A percentile compares a stretch with the other conserved stretches of the same genome.
These are phyloP conservation scores for Phlebiopsis gigantea DNA, from an alignment of 768 basidiomycete species.

Conservation along the genomic window DNA sequence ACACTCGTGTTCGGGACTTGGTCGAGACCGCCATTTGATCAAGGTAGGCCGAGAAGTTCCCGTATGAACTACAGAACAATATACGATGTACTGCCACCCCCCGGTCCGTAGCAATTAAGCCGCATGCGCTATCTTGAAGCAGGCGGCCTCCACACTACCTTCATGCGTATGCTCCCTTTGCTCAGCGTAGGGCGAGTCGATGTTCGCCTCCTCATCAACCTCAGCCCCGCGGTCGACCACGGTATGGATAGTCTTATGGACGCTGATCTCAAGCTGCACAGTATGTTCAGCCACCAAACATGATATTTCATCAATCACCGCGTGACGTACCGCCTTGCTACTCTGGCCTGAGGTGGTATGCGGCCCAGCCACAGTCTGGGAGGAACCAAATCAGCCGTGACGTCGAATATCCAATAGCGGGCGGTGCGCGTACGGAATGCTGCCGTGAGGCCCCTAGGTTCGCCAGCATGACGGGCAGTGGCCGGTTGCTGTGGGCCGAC, in stretches of 20 bases:
- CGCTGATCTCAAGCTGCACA: slow-evolving; percentile 8
- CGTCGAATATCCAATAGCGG: background rate
- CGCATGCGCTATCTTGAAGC: too few relatives aligned
- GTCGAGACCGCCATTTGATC: too few relatives aligned
- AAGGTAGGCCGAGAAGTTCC: too few relatives aligned
- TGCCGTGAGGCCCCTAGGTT: background rate
- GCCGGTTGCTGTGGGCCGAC: background rate
- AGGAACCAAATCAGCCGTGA: background rate
- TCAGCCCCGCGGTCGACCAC: too few relatives aligned
- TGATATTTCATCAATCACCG: background rate
- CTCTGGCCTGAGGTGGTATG: background rate
- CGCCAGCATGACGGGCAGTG: slow-evolving; percentile 4
- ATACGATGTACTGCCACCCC: too few relatives aligned
- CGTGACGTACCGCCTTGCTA: background rate
- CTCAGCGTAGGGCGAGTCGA: too few relatives aligned
- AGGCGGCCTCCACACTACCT: too few relatives aligned
- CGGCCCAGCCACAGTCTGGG: background rate
- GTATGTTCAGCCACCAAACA: background rate
- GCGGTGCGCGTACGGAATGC: background rate
- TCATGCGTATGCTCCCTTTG: too few relatives aligned
- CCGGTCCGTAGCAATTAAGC: too few relatives aligned
- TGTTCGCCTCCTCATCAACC: too few relatives aligned
- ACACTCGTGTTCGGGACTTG: too few relatives aligned
- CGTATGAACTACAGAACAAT: too few relatives aligned
- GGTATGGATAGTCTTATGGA: slow-evolving; percentile 1